Evolutionary conservation across 1,284 basidiomycete species (phyloP).

Genomic region (Ustilago vetiveriae): DNA sequence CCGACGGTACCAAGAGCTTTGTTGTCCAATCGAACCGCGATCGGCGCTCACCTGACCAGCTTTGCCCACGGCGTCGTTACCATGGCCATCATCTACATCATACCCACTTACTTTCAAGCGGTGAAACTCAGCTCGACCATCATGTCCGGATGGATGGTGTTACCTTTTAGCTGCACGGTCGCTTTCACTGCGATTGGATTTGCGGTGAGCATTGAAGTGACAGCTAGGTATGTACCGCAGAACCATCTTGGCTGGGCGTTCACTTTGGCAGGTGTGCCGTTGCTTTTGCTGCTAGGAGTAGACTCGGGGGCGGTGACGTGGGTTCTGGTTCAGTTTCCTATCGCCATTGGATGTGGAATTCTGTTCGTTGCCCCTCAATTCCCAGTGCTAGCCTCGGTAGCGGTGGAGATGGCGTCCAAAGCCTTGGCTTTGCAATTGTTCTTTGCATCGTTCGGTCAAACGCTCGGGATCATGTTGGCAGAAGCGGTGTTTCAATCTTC

Average conservation of each 20-base stretch:
- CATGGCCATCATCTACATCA: slow-evolving; percentile 48
- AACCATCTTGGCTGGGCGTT: slow-evolving; percentile 47
- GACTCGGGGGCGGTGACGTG: slow-evolving; percentile 16
- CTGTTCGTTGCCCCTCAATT: slow-evolving; percentile 46
- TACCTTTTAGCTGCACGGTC: slow-evolving; percentile 38
- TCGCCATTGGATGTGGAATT: slow-evolving; percentile 36
- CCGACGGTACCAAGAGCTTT: slow-evolving; percentile 27
- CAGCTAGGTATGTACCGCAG: slow-evolving; percentile 27
- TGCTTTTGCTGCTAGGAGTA: slow-evolving; percentile 23
- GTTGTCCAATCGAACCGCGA: slow-evolving; percentile 25
- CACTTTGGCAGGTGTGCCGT: slow-evolving; percentile 31
- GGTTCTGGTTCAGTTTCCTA: slow-evolving; percentile 33
- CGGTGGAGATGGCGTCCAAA: slow-evolving; percentile 19
- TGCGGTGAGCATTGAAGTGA: slow-evolving; percentile 33
- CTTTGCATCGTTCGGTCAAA: slow-evolving; percentile 42
- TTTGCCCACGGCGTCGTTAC: slow-evolving; percentile 36
- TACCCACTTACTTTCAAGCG: slow-evolving; percentile 46
- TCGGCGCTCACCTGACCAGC: slow-evolving; percentile 19
- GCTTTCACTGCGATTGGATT: slow-evolving; percentile 32
- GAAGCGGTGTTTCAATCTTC: slow-evolving; percentile 44
- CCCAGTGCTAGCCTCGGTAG: slow-evolving; percentile 30
- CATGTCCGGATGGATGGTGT: slow-evolving; percentile 41
- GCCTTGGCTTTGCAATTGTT: slow-evolving; percentile 32
- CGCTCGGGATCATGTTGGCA: slow-evolving; percentile 44
- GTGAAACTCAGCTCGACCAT: slow-evolving; percentile 21